Conservation (phyloP, 106 monocot species). For the Gastrodia elata region DNA sequence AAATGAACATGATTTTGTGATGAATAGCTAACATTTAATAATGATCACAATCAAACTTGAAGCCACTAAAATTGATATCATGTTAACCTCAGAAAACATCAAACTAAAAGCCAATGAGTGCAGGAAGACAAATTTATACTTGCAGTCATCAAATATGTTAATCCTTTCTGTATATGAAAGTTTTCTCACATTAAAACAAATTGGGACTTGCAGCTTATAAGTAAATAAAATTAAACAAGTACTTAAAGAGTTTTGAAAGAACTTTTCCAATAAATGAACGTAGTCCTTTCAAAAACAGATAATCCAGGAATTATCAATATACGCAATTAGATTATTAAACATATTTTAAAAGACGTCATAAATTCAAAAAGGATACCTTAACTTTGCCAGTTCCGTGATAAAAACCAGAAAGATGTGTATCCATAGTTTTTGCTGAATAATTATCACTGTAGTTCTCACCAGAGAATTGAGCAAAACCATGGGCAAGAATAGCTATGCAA, state of each 20-base stretch:
- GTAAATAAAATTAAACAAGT: not conserved
- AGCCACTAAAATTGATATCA: not conserved
- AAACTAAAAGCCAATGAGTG: too few species aligned
- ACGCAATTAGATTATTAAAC: too few species aligned
- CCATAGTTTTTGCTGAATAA: slow-evolving; percentile 12
- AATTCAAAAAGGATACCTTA: slow-evolving; percentile 37
- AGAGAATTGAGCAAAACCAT: slow-evolving; percentile 26
- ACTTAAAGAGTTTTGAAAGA: not conserved
- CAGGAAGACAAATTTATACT: too few species aligned
- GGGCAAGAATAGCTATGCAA: slow-evolving; percentile 56
- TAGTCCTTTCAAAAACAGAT: not conserved
- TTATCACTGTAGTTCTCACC: slow-evolving; percentile 13
- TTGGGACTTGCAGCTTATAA: not conserved
- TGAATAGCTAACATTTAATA: too few species aligned
- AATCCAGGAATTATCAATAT: not conserved
- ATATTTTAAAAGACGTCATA: not conserved
- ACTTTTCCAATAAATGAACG: not conserved
- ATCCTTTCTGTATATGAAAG: not conserved
- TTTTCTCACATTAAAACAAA: not conserved
- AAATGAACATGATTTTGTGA: too few species aligned
- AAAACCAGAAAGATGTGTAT: slow-evolving; percentile 8
- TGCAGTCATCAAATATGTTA: too few species aligned
- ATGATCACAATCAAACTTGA: not conserved
- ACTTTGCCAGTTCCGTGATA: slow-evolving; percentile 24
- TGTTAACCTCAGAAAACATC: not conserved